phyloP scores from a whole-genome alignment of 2,329 filamentous ascomycete genomes.

The Cytospora piceicola region DNA sequence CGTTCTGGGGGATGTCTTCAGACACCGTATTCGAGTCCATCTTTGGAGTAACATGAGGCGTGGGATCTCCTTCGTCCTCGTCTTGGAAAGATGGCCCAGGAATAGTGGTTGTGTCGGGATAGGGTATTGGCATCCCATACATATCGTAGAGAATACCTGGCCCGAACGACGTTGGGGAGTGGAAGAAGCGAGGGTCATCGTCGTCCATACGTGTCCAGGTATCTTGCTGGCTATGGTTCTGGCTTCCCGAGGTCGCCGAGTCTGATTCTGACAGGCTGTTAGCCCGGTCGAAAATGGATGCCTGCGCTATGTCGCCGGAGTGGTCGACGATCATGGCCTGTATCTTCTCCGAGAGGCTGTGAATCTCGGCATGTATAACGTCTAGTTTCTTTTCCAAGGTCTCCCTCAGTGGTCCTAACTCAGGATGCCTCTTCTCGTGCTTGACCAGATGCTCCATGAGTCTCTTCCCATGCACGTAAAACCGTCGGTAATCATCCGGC shows the following conservation, averaged over 20 bases:
- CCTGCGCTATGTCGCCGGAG: slow-evolving; percentile 38
- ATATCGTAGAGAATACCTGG: slow-evolving; percentile 38
- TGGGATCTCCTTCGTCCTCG: slow-evolving; percentile 40
- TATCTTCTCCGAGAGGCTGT: slow-evolving; percentile 46
- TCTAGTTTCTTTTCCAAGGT: slow-evolving; percentile 44
- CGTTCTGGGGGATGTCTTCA: slow-evolving; percentile 30
- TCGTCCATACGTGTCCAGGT: slow-evolving; percentile 33
- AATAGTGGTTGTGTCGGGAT: slow-evolving; percentile 38
- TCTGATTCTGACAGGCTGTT: slow-evolving; percentile 54
- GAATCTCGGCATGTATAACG: slow-evolving; percentile 47
- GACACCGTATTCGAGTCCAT: slow-evolving; percentile 24
- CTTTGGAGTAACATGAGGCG: slow-evolving; percentile 32
- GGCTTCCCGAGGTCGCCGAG: slow-evolving; percentile 46
- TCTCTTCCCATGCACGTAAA: slow-evolving; percentile 54
- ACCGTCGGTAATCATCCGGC: slow-evolving; percentile 57
- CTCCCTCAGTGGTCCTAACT: slow-evolving; percentile 38
- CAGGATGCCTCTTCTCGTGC: slow-evolving; percentile 40
- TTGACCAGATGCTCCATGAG: slow-evolving; percentile 49
- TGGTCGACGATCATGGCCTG: slow-evolving; percentile 45
- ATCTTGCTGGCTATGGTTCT: slow-evolving; percentile 38
- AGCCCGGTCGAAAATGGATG: slow-evolving; percentile 56
- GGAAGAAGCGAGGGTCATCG: slow-evolving; percentile 37
- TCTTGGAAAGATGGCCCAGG: slow-evolving; percentile 33
- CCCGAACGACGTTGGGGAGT: slow-evolving; percentile 39
- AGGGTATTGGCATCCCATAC: slow-evolving; percentile 41